These are phyloP conservation scores for Colletotrichum tofieldiae DNA, from an alignment of 2,329 filamentous ascomycete species.

Conservation along the genomic window DNA sequence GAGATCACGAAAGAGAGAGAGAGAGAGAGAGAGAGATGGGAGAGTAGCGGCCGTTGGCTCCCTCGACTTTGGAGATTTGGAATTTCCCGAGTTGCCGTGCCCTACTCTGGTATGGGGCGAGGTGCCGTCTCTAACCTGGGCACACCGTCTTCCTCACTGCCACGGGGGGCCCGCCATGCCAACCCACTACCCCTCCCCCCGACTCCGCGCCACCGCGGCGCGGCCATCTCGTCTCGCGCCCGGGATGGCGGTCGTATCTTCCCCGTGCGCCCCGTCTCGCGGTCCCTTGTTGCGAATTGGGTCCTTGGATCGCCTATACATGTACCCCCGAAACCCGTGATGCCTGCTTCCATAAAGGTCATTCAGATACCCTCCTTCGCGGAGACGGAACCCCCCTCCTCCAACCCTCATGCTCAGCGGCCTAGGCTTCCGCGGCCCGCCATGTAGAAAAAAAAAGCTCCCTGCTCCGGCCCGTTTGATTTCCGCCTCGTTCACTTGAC, in stretches of 20 bases:
- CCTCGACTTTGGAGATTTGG: background rate
- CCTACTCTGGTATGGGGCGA: background rate
- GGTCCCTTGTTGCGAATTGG: background rate
- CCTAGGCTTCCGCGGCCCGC: background rate
- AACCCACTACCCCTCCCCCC: no score
- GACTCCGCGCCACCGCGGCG: background rate
- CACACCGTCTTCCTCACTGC: background rate
- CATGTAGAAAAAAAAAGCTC: background rate
- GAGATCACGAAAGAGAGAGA: background rate
- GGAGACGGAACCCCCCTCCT: background rate
- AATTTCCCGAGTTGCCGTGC: background rate
- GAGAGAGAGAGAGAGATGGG: background rate
- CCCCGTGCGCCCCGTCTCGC: background rate
- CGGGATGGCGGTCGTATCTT: background rate
- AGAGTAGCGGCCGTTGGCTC: background rate
- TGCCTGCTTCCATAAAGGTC: background rate
- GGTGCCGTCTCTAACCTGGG: background rate
- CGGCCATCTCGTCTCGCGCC: background rate
- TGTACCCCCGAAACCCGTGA: background rate
- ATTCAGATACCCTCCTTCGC: background rate
- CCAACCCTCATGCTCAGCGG: no score
- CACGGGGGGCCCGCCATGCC: no score
- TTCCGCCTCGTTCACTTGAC: constrained; percentile 72
- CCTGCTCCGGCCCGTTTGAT: background rate
- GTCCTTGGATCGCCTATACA: background rate